A percentile compares a stretch with the other conserved stretches of the same genome.
Conservation (phyloP, 176 grass and related monocot genomes). For the Triticum monococcum region DNA sequence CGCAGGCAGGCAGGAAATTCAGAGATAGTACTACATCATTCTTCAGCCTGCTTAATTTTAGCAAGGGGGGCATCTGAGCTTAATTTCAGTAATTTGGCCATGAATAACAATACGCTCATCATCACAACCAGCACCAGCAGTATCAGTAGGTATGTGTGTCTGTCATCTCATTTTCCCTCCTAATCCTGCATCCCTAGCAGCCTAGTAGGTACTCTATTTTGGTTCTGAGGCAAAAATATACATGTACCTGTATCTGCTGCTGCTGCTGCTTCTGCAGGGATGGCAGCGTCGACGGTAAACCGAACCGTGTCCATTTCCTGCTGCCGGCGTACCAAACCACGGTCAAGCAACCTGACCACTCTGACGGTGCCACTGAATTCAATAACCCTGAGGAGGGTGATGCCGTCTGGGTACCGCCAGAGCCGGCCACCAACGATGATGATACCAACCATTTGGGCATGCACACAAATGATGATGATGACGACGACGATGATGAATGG, state of each 20-base stretch:
- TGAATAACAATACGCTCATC: neutral
- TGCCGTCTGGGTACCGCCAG: constrained; percentile 56
- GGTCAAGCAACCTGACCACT: neutral
- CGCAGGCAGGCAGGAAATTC: no score
- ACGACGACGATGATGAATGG: constrained; percentile 17
- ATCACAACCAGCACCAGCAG: neutral
- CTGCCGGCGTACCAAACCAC: neutral
- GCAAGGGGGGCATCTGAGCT: neutral
- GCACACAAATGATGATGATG: constrained; percentile 4
- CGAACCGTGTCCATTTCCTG: neutral
- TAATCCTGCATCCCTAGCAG: no score
- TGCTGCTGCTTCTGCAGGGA: neutral
- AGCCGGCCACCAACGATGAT: constrained; percentile 36
- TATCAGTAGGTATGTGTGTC: neutral
- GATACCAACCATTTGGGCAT: constrained; percentile 1
- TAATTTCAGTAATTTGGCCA: neutral
- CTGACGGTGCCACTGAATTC: neutral
- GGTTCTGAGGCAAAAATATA: neutral
- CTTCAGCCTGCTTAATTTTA: neutral
- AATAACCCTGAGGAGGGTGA: neutral
- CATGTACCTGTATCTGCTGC: no score
- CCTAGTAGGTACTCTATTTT: no score
- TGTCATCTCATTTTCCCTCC: neutral
- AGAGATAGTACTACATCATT: neutral
- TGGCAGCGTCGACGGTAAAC: neutral